Evolutionary conservation across 495 filamentous ascomycete genomes (phyloP), one percentile per base, ranked within the genome.

Genomic region (Penicillium cosmopolitanum): DNA sequence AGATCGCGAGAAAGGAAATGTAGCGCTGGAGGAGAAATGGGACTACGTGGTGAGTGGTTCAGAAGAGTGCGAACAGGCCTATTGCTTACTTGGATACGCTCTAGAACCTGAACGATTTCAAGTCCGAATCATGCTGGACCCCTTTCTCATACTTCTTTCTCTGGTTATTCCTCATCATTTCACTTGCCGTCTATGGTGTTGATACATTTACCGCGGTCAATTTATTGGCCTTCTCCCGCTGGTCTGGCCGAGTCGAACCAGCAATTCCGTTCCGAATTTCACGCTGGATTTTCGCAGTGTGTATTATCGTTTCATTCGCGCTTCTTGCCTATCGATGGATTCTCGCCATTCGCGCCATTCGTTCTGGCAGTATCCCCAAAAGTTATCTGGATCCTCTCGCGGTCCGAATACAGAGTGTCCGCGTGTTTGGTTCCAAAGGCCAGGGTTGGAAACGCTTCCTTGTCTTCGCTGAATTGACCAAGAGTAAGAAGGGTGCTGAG

Each of bases 171-270:
- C 80, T 92, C 28, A 38, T 94, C 51, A 80, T 96, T 42, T 91
- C 91, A 0, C 33, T 94, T n/a, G 85, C 89, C 43, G 91, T 96
- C 50, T 97, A 97, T 69, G 88, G 78, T 8, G 89, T 93, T 63
- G 95, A 98, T 75, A 90, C 89, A 15, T 97, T 96, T 69, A 97
- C 93, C 13, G 93, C 92, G 51, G 82, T 96, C 74, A 96, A 94
- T 60, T 83, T 98, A 11, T 80, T 98, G 19, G 90, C 84, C 51
- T 97, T 96, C 80, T 81, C 86, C 54, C 81, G 77, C 31, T 91
- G 86, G 87, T 83, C 85, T 9, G 84, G 84, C 55, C 79, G 88
- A 60, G 82, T 93, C 53, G 69, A 87, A 55, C 88, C 89, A 15
- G 77, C 80, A 10, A 88, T 96, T 67, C 81, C 85, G 4, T 85